Conservation (phyloP, 1,284 basidiomycete genomes). For the Trametes hirsuta region DNA sequence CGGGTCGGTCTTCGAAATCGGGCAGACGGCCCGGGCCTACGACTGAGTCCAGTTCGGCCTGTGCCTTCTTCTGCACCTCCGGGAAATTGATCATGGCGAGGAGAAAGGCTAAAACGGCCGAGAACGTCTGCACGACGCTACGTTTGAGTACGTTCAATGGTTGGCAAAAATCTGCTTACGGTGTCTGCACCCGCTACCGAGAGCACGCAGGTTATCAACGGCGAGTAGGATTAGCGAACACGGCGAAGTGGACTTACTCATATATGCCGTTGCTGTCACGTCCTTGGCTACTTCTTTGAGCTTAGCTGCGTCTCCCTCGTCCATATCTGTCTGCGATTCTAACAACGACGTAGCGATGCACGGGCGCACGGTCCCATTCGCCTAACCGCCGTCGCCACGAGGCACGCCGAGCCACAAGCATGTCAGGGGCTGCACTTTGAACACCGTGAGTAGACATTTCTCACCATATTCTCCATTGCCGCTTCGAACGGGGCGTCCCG, state of each 20-base stretch:
- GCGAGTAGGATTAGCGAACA: too few relatives aligned
- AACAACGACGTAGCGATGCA: conserved; percentile 7
- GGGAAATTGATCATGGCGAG: conserved; percentile 30
- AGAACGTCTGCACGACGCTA: conserved; percentile 1
- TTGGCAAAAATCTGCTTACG: neutral
- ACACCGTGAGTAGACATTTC: too few relatives aligned
- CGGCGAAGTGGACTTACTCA: neutral
- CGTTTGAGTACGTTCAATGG: neutral
- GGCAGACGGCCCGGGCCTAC: conserved; percentile 30
- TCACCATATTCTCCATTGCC: too few relatives aligned
- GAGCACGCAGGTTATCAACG: too few relatives aligned
- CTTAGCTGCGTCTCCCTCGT: neutral
- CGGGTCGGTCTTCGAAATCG: conserved; percentile 25
- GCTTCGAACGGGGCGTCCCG: conserved; percentile 15
- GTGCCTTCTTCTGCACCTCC: conserved; percentile 30
- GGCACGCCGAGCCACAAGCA: too few relatives aligned
- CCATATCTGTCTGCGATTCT: neutral
- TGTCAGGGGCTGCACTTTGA: too few relatives aligned
- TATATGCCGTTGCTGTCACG: neutral
- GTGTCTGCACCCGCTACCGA: neutral
- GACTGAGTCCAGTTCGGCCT: conserved; percentile 29
- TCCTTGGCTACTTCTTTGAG: conserved; percentile 2
- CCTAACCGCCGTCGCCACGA: neutral
- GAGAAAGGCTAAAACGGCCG: conserved; percentile 12
- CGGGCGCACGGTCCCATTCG: neutral